phyloP scores from a whole-genome alignment of 768 basidiomycete genomes.

The Scleroderma bovista region DNA sequence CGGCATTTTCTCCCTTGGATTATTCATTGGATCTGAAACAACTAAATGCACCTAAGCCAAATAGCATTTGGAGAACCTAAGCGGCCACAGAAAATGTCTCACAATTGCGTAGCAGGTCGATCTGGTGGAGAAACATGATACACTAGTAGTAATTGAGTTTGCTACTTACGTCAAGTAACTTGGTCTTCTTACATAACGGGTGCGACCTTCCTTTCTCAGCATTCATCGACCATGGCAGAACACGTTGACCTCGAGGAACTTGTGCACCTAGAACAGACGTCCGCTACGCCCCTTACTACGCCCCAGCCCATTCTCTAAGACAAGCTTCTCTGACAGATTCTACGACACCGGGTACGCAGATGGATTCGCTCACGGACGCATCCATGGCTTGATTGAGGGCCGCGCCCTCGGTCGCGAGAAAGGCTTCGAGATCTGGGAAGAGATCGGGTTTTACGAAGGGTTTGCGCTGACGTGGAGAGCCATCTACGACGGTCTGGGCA shows the following conservation, averaged over 20 bases:
- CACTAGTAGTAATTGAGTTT: no score
- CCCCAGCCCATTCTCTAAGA: slow-evolving; percentile 3
- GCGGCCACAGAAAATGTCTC: no score
- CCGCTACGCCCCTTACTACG: slow-evolving; percentile 10
- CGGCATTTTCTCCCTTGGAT: no score
- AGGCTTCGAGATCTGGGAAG: slow-evolving; percentile 96
- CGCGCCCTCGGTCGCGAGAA: slow-evolving; percentile 84
- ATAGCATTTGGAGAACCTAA: no score
- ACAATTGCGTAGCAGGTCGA: no score
- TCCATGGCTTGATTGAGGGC: slow-evolving; percentile 90
- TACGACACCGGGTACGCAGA: slow-evolving; percentile 73
- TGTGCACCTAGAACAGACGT: slow-evolving; percentile 62
- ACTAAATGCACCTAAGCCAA: no score
- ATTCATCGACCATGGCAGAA: slow-evolving; percentile 21
- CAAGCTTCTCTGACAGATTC: slow-evolving; percentile 50
- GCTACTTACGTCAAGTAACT: no score
- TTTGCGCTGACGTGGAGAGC: slow-evolving; percentile 69
- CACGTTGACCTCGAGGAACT: slow-evolving; percentile 55
- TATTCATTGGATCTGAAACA: no score
- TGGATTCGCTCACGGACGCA: slow-evolving; percentile 78
- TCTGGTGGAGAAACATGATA: no score
- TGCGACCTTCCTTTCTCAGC: no score
- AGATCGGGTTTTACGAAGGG: slow-evolving; percentile 90
- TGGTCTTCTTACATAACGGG: no score
- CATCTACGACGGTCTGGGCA: slow-evolving; percentile 38